Base-by-base conservation (phyloP, 2,329 filamentous ascomycete species). In the Lecanicillium sp. region DNA sequence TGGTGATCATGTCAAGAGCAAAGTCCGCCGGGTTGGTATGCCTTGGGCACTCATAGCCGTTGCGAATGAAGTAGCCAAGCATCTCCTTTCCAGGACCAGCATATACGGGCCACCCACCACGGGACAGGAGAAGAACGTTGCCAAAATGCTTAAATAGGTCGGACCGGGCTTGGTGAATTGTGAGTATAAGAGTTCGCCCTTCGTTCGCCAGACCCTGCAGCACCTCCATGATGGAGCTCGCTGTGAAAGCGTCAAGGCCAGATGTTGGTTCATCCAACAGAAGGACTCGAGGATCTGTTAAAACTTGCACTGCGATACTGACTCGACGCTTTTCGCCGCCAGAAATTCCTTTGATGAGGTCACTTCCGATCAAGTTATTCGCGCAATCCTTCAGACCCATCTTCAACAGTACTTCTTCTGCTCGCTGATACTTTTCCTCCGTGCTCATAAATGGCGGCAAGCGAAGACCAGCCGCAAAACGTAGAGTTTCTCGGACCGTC, bases 371-470 rank as follows among this genome's bases (percentile, higher is more conserved):
- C 1, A 87, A 57, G 38, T 84, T 86, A 51, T 87, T 77, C 1
- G 83, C 84, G 46, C 84, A 88, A 47, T 88, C 84, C 49, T 86
- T 87, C 4, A 88, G 59, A 0, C 84, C 84, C 72, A 88, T 79
- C 53, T 86, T 86, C 13, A 84, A 56, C 3, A 89, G 60, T 0
- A 87, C 76, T 13, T 84, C 79, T 48, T 88, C 83, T 0, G 84
- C 84, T 2, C 79, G 71, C 14, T 69, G 69, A 42, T 71, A 59
- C 58, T 87, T 88, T 46, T 87, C 78, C 4, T 72, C 67, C 31
- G 68, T 77, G 17, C 72, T 75, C 80, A 87, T 84, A 62, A 77
- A 85, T 0, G 71, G 71, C 0, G 84, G 83, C 3, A 88, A 68
- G 5, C 84, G 72, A 12, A 89, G 65, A 2, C 80, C 79, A 3